These are phyloP conservation scores for Leccinum aurantiacum DNA, from an alignment of 768 basidiomycete species.

Conservation along the genomic window DNA sequence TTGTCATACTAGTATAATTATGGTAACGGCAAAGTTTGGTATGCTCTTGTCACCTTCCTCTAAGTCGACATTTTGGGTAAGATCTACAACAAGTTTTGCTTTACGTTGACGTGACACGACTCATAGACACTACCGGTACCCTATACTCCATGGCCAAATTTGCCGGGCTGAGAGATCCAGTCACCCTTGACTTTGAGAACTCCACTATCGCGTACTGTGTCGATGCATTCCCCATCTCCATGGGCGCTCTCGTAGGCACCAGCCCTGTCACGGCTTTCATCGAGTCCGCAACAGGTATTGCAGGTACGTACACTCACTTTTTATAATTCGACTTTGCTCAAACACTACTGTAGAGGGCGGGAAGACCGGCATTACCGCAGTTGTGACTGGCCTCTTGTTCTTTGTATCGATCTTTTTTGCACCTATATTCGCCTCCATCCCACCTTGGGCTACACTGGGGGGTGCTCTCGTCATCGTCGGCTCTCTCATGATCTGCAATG, in stretches of 20 bases:
- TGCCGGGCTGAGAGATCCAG: conserved; percentile 77
- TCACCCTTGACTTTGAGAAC: conserved; percentile 84
- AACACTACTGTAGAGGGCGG: conserved; percentile 63
- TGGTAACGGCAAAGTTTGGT: conserved; percentile 77
- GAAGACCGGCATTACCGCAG: conserved; percentile 80
- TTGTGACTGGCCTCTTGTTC: conserved; percentile 72
- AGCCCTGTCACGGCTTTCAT: conserved; percentile 83
- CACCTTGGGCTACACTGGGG: conserved; percentile 77
- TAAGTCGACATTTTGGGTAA: conserved; percentile 83
- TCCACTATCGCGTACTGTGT: conserved; percentile 81
- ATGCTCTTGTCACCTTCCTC: conserved; percentile 84
- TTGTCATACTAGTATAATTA: conserved; percentile 41
- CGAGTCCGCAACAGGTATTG: conserved; percentile 80
- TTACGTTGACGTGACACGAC: neutral
- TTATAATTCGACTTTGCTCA: conserved; percentile 1
- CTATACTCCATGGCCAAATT: conserved; percentile 91
- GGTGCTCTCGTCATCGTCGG: conserved; percentile 84
- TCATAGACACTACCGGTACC: conserved; percentile 55
- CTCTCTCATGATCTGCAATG: conserved; percentile 86
- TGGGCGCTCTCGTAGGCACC: conserved; percentile 77
- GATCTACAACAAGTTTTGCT: conserved; percentile 17
- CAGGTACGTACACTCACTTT: conserved; percentile 41
- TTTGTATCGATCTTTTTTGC: conserved; percentile 86
- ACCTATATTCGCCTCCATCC: conserved; percentile 86
- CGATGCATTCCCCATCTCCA: conserved; percentile 77